Base-by-base conservation (phyloP, 192 early-diverging fungal genomes). In the Entomortierella beljakovae region DNA sequence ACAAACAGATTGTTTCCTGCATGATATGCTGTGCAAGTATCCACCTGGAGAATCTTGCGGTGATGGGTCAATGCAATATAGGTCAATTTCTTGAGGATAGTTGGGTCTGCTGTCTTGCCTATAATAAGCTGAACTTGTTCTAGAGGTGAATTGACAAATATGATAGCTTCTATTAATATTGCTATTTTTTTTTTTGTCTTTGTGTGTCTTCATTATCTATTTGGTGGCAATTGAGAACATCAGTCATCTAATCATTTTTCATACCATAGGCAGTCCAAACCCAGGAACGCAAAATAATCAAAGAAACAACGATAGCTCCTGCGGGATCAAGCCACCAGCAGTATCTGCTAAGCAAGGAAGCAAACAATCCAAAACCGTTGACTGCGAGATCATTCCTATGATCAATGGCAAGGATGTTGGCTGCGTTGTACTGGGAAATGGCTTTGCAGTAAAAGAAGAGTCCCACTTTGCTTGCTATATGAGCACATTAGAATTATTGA, bases 1-100 rank as follows among this genome's bases (percentile, higher is more conserved):
- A 96, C 96, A 90, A 94, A 96, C 50, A 95, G 81, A 64, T 94
- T 95, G 70, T 90, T 88, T 6, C 97, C 97, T 31, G 94, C 88
- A 73, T 94, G 89, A 63, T 99, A 99, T 2, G 96, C 96, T 15
- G 91, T 87, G 55, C 90, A 88, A 0, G 91, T 94, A 62, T 95
- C 93, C 1, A 95, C 89, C 69, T 93, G 90, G 26, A 88, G 74
- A 20, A 88, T 76, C 33, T 88, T 83, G 32, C 86, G 82, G 80
- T 94, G 86, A 60, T 94, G 93, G 15, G 92, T 94, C 57, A 93
- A 70, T 0, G 94, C 93, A 34, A 96, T 90, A 70, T 97, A 98
- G 9, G 95, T 97, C 48, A 94, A 71, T n/a, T 90, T 84, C 80
- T 96, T 91, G 49, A 97, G 82, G 68, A 97, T 89, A 1, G 76